A percentile compares a stretch with the other conserved stretches of the same genome.
phyloP scores from a whole-genome alignment of 1,284 basidiomycete genomes.

The Wolfiporia cocos region DNA sequence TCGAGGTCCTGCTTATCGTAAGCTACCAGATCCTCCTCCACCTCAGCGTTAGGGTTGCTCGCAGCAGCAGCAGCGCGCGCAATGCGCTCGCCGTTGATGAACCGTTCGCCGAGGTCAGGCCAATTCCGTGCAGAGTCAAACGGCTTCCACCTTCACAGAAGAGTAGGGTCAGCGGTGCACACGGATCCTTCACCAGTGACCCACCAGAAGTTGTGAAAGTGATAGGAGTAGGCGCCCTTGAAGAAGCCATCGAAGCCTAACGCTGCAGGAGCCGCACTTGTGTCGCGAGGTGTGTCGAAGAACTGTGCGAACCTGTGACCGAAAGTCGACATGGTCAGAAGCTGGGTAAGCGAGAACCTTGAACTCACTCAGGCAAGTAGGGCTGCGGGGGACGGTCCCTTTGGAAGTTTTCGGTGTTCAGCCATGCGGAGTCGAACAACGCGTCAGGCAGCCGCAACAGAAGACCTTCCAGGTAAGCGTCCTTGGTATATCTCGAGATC shows the following conservation, averaged over 20 bases:
- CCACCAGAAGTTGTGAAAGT: slow-evolving; percentile 44
- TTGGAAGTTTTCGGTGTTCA: slow-evolving; percentile 62
- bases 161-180: not conserved
- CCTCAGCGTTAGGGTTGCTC: slow-evolving; percentile 16
- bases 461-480: slow-evolving; percentile 53
- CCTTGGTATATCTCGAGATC: slow-evolving; percentile 54
- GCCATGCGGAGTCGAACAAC: slow-evolving; percentile 64
- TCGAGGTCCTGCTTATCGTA: slow-evolving; percentile 71
- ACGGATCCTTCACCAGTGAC: slow-evolving; percentile 2
- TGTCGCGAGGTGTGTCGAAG: slow-evolving; percentile 52
- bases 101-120: slow-evolving; percentile 84
- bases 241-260: slow-evolving; percentile 66
- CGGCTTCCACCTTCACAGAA: slow-evolving; percentile 75
- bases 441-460: slow-evolving; percentile 62
- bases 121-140: slow-evolving; percentile 87
- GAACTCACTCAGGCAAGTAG: slow-evolving; percentile 51
- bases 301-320: slow-evolving; percentile 47
- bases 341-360: slow-evolving; percentile 1
- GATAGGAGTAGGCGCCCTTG: slow-evolving; percentile 65
- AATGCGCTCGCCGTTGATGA: slow-evolving; percentile 65
- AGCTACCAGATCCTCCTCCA: slow-evolving; percentile 34
- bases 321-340: slow-evolving; percentile 6
- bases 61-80: slow-evolving; percentile 35
- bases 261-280: slow-evolving; percentile 46
- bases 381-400: slow-evolving; percentile 62